Conservation (phyloP, 352 stramenopile species). For the Paralagenidium karlingii region DNA sequence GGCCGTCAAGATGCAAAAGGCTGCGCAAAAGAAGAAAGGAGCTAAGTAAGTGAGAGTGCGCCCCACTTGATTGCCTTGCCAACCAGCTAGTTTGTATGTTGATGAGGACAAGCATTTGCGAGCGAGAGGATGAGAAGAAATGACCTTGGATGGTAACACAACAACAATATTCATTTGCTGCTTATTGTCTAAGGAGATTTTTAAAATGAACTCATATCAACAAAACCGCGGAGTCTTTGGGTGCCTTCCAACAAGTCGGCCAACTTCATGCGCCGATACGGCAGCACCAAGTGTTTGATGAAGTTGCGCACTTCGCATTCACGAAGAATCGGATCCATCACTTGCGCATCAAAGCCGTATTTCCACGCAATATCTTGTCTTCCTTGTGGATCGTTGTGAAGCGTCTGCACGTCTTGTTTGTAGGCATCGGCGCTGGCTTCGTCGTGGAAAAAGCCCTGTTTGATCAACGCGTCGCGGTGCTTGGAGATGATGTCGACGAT, state of each 20-base stretch:
- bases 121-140: too few relatives aligned
- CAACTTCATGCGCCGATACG: conserved; percentile 18
- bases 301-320: conserved; percentile 77
- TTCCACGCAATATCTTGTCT: conserved; percentile 72
- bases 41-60: conserved; percentile 1
- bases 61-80: too few relatives aligned
- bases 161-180: too few relatives aligned
- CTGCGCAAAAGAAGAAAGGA: conserved; percentile 83
- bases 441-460: conserved; percentile 58
- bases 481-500: conserved; percentile 63
- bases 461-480: conserved; percentile 43
- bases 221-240: too few relatives aligned
- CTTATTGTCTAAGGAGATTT: too few relatives aligned
- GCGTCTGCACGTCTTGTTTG: conserved; percentile 58
- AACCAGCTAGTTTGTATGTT: too few relatives aligned
- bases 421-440: conserved; percentile 58
- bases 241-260: too few relatives aligned
- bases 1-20: conserved; percentile 92
- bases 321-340: conserved; percentile 68
- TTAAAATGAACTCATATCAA: too few relatives aligned
- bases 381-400: conserved; percentile 53
- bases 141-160: too few relatives aligned
- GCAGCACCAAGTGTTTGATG: conserved; percentile 71
- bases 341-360: conserved; percentile 59
- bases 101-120: too few relatives aligned